These are phyloP conservation scores for Arctostaphylos glauca DNA, from an alignment of 148 eudicot genomes.

Conservation along the genomic window DNA sequence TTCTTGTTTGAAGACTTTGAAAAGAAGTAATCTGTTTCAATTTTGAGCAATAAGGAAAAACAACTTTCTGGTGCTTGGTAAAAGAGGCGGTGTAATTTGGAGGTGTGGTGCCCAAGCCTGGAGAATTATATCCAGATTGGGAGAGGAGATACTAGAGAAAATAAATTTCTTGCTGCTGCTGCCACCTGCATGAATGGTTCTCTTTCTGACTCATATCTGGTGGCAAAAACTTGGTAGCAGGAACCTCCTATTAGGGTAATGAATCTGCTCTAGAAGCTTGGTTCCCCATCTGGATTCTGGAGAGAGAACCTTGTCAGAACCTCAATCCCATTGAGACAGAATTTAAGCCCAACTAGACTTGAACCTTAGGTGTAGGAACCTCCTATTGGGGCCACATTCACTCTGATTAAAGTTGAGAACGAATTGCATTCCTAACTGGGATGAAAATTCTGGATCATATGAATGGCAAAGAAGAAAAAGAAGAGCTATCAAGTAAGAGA, in stretches of 20 bases:
- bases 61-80: neutral
- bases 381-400: neutral
- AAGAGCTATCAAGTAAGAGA: too few species aligned
- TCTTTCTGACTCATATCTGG: neutral
- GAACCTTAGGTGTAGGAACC: neutral
- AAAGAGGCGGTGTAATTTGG: neutral
- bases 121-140: neutral
- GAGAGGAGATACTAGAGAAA: neutral
- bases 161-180: neutral
- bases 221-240: neutral
- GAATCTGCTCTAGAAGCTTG: neutral
- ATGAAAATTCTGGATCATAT: too few species aligned
- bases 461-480: too few species aligned
- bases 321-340: neutral
- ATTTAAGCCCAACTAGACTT: neutral
- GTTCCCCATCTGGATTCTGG: neutral
- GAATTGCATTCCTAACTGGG: neutral
- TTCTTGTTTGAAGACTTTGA: neutral
- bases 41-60: neutral
- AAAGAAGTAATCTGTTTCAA: neutral
- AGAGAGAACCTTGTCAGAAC: neutral
- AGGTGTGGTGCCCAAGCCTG: constrained; percentile 4
- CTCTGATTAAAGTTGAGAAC: neutral
- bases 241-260: neutral
- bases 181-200: neutral